Evolutionary conservation across 1,139 yeast genomes (phyloP).

Genomic region (Hemisphaericaspora subhashii): DNA sequence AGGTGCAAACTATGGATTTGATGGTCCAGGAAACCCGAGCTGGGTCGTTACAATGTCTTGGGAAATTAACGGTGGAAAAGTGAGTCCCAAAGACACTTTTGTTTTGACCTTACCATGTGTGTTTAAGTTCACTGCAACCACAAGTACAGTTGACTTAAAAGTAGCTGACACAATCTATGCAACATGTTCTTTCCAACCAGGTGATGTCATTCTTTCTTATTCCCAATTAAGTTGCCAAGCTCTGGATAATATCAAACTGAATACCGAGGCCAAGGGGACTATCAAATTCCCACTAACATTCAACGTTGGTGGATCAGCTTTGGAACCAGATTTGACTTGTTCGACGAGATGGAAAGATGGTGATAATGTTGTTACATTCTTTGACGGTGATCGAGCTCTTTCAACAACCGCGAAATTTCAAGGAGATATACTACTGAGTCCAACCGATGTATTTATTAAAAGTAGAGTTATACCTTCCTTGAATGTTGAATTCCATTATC

Average conservation of each 20-base stretch:
- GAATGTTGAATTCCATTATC: too few species aligned
- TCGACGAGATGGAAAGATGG: conserved; percentile 13
- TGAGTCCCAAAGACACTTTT: conserved; percentile 24
- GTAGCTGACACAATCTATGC: conserved; percentile 21
- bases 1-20: neutral
- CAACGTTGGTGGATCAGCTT: conserved; percentile 22
- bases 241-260: conserved; percentile 10
- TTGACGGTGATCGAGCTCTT: conserved; percentile 23
- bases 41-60: conserved; percentile 29
- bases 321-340: conserved; percentile 16
- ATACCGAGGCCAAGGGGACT: conserved; percentile 6
- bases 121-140: conserved; percentile 18
- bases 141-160: conserved; percentile 11
- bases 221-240: conserved; percentile 26
- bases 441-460: conserved; percentile 6
- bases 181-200: conserved; percentile 22
- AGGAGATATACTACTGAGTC: conserved; percentile 1
- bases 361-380: conserved; percentile 23
- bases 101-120: conserved; percentile 22
- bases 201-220: conserved; percentile 20
- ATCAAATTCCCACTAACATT: conserved; percentile 24
- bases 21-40: conserved; percentile 18
- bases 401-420: conserved; percentile 15
- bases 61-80: conserved; percentile 20
- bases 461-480: neutral